Conservation (phyloP, 768 basidiomycete species). For the Leucosporidium scottii region DNA sequence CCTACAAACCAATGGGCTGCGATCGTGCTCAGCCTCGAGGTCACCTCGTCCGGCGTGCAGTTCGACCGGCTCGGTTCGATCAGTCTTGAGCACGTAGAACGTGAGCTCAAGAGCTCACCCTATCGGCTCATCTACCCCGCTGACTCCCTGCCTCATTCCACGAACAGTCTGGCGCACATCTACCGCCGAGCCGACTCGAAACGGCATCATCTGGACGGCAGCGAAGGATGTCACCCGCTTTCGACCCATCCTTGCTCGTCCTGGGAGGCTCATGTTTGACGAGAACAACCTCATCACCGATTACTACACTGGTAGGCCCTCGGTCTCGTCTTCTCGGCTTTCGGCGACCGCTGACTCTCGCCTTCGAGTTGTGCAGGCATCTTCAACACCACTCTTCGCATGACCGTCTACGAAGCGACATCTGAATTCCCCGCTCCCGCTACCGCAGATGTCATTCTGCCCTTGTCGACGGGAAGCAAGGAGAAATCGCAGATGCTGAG, state of each 20-base stretch:
- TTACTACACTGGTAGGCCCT: slow-evolving; percentile 1
- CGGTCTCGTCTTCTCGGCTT: too few species aligned
- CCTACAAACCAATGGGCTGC: neutral
- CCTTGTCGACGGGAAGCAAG: slow-evolving; percentile 4
- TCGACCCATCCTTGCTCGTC: neutral
- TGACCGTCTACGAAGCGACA: slow-evolving; percentile 5
- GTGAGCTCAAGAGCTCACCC: neutral
- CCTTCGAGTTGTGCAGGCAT: neutral
- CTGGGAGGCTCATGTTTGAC: slow-evolving; percentile 6
- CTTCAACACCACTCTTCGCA: neutral
- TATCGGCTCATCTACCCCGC: neutral
- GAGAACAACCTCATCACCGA: slow-evolving; percentile 13
- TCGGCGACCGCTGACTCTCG: too few species aligned
- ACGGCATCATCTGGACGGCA: slow-evolving; percentile 12
- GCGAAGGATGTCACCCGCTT: slow-evolving; percentile 1
- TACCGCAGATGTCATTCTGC: slow-evolving; percentile 4
- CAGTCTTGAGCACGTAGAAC: slow-evolving; percentile 10
- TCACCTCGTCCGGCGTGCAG: slow-evolving; percentile 16
- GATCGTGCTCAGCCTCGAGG: slow-evolving; percentile 11
- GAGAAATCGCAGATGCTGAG: slow-evolving; percentile 13
- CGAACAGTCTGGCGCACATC: slow-evolving; percentile 16
- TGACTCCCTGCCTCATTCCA: too few species aligned
- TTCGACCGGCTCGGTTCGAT: slow-evolving; percentile 12
- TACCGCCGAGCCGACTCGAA: slow-evolving; percentile 17
- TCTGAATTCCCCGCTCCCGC: neutral